Base-by-base conservation (phyloP, 257 asterid genomes). In the Perilla frutescens region DNA sequence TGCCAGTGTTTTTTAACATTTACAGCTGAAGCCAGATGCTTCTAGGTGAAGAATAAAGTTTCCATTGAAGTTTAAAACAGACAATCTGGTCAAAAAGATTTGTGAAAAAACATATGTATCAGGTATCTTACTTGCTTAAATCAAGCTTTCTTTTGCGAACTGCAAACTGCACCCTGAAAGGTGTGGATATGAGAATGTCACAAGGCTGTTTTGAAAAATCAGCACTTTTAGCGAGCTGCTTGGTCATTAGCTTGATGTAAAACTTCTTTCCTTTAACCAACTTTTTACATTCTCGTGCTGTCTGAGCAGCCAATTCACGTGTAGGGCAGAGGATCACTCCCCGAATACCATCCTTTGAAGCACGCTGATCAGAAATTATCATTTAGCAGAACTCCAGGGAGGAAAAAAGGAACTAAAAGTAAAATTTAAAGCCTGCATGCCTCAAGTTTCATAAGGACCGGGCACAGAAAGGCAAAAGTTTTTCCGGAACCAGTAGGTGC, bases 401-500 rank as follows among this genome's bases (percentile, higher is more conserved):
- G 39, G 9, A 14, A 36, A 6, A 5, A 11, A 58, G 34, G 11
- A 9, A 9, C 26, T 41, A 15, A 53, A 44, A 5, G 68, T 57
- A 55, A 2, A 20, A 59, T n/a, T 56, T 20, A 8, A 43, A 36
- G 49, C 11, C 31, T 60, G 10, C 11, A 60, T 80, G 90, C 98
- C 98, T 83, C 79, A 73, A 93, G 96, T 85, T 86, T 90, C 85
- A 87, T 85, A 68, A 93, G 89, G 72, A 90, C 86, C 6, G 97
- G 98, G 79, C 92, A 89, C 74, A 89, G 76, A 74, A 93, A 90
- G 48, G 98, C 96, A 77, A 90, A 87, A 15, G 98, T 93, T 81
- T 93, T 90, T n/a, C 98, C 98, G 67, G 93, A 93, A 78, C 98
- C 98, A 76, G 98, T 90, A 48, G 95, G 97, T 61, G 97, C 98